phyloP scores from a whole-genome alignment of 345 rosid genomes.

The Acer negundo region DNA sequence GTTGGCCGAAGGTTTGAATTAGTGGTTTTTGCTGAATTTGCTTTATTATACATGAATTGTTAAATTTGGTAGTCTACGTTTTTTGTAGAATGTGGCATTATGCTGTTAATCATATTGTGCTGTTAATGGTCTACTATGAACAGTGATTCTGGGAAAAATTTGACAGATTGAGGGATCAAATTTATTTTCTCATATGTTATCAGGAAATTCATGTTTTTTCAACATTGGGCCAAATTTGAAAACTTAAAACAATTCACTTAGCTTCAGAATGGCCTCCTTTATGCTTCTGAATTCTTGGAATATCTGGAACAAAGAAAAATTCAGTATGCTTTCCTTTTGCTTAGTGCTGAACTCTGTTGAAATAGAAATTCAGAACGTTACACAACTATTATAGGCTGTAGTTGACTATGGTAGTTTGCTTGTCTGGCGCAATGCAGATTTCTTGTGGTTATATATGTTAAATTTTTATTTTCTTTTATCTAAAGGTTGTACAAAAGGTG shows the following conservation, averaged over 20 bases:
- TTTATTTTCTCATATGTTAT: background rate
- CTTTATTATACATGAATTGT: background rate
- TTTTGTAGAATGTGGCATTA: background rate
- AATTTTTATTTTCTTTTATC: too few species aligned
- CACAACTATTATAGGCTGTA: background rate
- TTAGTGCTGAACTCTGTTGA: background rate
- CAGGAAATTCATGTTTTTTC: background rate
- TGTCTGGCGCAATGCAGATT: background rate
- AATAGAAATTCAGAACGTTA: background rate
- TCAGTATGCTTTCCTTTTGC: background rate
- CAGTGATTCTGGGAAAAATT: background rate
- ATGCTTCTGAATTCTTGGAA: background rate
- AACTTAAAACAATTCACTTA: background rate
- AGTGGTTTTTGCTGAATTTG: conserved; percentile 1
- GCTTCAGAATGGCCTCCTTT: background rate
- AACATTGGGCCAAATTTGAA: conserved; percentile 7
- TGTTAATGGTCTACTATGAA: background rate
- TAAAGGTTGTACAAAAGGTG: background rate
- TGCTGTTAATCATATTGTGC: background rate
- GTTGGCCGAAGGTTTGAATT: conserved; percentile 84
- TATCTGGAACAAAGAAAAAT: background rate
- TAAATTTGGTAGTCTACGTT: background rate
- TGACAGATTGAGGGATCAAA: background rate
- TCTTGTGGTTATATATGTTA: background rate
- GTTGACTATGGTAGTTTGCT: background rate